Base-by-base conservation (phyloP, 345 rosid species). In the Pistacia atlantica region DNA sequence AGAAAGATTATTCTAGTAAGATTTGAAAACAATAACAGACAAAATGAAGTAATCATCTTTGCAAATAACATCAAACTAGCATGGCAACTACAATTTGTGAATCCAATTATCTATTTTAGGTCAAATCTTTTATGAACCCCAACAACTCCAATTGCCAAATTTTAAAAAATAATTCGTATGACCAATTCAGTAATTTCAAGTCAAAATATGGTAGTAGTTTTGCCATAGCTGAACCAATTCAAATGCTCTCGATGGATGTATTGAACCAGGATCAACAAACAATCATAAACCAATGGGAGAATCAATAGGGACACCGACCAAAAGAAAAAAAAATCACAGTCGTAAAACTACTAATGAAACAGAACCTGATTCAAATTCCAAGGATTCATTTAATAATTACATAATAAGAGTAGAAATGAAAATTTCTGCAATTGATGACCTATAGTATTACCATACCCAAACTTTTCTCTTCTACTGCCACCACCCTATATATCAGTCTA, bases 121-220 rank as follows among this genome's bases (percentile, higher is more conserved):
- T 3, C n/a, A 52, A 52, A 52, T 12, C 13, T 52, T 42, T 77
- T 7, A 56, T 80, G 81, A 2, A 49, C 82, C 3, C 2, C 6
- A 4, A 3, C 57, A 52, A 52, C 9, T 11, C 55, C 16, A 37
- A 37, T 37, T 51, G 14, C 55, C 12, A 3, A 10, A 11, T 11
- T 11, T 51, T 8, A 11, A 51, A 51, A 51, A 51, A 51, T 11
- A 4, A 51, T 11, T 51, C 12, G 3, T 16, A 11, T 16, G 16
- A 0, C 10, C 55, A 51, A 51, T 51, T 51, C 55, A 51, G 16
- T 51, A 51, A 51, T 51, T 51, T 13, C 62, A 17, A 18, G 57
- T 54, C 7, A 54, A 54, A 54, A 13, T 18, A 54, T 4, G 57
- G 57, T 14, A 4, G 57, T 54, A 3, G n/a, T 12, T 6, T 54